These are phyloP conservation scores for Botrytis elliptica DNA, from an alignment of 2,329 filamentous ascomycete genomes.

Conservation along the genomic window DNA sequence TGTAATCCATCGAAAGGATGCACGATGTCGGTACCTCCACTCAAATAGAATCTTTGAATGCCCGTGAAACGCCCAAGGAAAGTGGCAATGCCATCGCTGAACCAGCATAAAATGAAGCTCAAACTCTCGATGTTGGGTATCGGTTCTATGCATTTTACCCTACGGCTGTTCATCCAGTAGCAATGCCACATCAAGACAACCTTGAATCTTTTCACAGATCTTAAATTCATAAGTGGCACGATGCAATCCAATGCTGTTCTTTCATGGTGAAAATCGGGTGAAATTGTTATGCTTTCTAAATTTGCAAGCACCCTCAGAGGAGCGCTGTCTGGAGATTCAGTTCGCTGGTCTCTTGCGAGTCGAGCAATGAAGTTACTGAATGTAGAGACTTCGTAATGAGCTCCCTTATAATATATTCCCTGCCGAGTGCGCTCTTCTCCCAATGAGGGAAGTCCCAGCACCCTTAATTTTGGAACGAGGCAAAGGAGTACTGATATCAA, in stretches of 20 bases:
- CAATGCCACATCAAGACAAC: background rate
- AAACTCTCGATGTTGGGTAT: background rate
- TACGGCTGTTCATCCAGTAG: no score
- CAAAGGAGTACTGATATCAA: background rate
- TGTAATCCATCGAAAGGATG: no score
- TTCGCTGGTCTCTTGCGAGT: background rate
- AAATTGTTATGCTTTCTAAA: background rate
- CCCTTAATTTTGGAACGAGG: background rate
- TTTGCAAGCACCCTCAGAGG: background rate
- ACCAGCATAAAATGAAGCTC: background rate
- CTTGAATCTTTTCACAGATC: background rate
- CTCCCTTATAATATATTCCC: accelerated
- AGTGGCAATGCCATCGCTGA: background rate
- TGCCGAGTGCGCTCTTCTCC: background rate
- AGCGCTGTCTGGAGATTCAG: background rate
- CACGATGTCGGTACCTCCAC: no score
- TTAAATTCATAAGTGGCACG: background rate
- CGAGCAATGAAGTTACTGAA: background rate
- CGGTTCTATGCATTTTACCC: background rate
- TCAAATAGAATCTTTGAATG: background rate
- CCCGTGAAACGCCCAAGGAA: background rate
- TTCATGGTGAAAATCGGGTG: background rate
- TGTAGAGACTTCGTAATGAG: background rate
- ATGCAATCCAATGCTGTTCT: background rate
- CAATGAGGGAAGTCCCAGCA: background rate